Percentiles rank a stretch among this genome's conserved stretches.
Conservation (phyloP, 2,329 filamentous ascomycete genomes). For the Exophiala xenobiotica region DNA sequence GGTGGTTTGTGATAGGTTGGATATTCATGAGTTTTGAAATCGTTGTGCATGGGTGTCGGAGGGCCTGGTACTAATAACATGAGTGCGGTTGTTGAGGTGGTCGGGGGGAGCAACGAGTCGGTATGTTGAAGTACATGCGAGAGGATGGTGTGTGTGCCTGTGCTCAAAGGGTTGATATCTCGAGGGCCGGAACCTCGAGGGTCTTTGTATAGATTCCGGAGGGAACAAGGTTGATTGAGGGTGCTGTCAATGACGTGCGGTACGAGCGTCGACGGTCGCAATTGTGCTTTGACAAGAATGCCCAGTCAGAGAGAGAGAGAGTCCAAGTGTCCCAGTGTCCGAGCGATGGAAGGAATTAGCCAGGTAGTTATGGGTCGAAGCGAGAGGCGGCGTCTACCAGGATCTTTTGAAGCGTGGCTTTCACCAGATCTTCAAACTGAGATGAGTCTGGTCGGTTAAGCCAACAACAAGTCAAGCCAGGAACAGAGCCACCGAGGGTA, state of each 20-base stretch:
- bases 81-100: slow-evolving; percentile 28
- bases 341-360: slow-evolving; percentile 10
- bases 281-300: slow-evolving; percentile 7
- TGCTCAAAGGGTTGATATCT: slow-evolving; percentile 9
- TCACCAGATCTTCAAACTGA: slow-evolving; percentile 18
- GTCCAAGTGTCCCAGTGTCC: slow-evolving; percentile 14
- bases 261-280: slow-evolving; percentile 2
- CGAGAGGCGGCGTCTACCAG: slow-evolving; percentile 21
- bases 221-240: slow-evolving; percentile 12
- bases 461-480: slow-evolving; percentile 8
- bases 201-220: slow-evolving; percentile 13
- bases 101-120: slow-evolving; percentile 20
- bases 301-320: slow-evolving; percentile 5
- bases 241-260: slow-evolving; percentile 21
- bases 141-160: slow-evolving; percentile 11
- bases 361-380: slow-evolving; percentile 24
- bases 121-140: slow-evolving; percentile 22
- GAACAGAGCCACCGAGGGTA: slow-evolving; percentile 4
- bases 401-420: slow-evolving; percentile 23
- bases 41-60: slow-evolving; percentile 43
- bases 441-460: slow-evolving; percentile 10
- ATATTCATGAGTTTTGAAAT: slow-evolving; percentile 52
- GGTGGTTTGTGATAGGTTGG: slow-evolving; percentile 40
- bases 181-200: slow-evolving; percentile 3
- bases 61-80: slow-evolving; percentile 56